Percentiles rank a stretch among this genome's conserved stretches.
Evolutionary conservation across 345 rosid genomes (phyloP).

Genomic region (Excoecaria cochinchinensis): DNA sequence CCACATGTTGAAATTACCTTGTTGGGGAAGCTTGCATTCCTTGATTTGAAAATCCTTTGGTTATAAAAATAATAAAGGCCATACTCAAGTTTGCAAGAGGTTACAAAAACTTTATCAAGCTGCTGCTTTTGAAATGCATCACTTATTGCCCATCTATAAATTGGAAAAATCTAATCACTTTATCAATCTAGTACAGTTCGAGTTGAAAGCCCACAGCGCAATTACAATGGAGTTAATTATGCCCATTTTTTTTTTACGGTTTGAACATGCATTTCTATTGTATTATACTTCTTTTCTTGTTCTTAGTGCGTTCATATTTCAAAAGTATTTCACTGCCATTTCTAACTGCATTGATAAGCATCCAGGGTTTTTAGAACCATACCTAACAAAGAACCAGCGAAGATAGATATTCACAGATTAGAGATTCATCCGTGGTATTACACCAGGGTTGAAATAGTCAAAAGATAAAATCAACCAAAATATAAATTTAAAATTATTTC

Average conservation of each 20-base stretch:
- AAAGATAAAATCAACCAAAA: no score
- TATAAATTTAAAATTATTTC: no score
- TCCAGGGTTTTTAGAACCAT: no score
- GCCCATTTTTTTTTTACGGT: neutral
- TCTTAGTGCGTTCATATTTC: neutral
- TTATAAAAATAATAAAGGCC: neutral
- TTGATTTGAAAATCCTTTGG: neutral
- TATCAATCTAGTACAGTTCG: neutral
- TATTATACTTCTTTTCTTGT: neutral
- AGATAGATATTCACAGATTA: no score
- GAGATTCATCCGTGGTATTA: no score
- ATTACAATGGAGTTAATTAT: no score
- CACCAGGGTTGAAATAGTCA: no score
- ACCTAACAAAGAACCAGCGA: no score
- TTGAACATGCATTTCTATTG: neutral
- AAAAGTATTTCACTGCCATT: neutral
- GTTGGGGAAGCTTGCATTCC: neutral
- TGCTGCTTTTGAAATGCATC: neutral
- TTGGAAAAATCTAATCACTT: neutral
- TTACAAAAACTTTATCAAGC: neutral
- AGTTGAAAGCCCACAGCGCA: neutral
- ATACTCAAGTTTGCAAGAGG: neutral
- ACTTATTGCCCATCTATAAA: neutral
- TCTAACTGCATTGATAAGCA: neutral
- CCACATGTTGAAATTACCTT: neutral